phyloP scores from a whole-genome alignment of 1,284 basidiomycete species.

The Leccinum pseudoinsigne region DNA sequence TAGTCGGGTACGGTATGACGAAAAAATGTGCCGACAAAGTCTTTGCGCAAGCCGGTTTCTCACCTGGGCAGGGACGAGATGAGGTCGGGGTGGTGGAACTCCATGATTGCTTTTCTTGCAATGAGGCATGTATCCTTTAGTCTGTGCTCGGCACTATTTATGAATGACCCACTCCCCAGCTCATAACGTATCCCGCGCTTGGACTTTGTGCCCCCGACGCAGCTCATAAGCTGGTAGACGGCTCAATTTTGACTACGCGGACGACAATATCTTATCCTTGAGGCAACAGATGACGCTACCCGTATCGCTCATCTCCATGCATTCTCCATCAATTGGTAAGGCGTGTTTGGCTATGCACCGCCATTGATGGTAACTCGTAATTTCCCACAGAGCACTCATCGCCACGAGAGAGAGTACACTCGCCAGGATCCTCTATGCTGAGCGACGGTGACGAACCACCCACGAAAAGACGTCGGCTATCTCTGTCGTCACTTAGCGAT shows the following conservation, averaged over 20 bases:
- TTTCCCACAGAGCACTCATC: constrained; percentile 33
- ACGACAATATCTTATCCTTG: constrained; percentile 69
- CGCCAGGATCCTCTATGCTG: constrained; percentile 56
- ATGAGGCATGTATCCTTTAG: constrained; percentile 51
- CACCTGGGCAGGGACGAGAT: constrained; percentile 62
- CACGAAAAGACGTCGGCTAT: constrained; percentile 50
- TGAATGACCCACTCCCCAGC: constrained; percentile 38
- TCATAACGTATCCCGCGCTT: constrained; percentile 84
- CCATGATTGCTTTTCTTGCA: constrained; percentile 84
- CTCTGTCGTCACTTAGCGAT: constrained; percentile 47
- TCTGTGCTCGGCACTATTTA: background rate
- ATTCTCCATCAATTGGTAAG: constrained; percentile 32
- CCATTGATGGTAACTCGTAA: constrained; percentile 5
- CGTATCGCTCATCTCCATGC: constrained; percentile 46
- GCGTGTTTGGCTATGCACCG: constrained; percentile 34
- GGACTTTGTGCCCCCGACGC: constrained; percentile 69
- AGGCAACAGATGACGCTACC: constrained; percentile 68
- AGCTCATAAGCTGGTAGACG: constrained; percentile 75
- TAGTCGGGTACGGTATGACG: constrained; percentile 76
- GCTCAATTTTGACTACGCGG: constrained; percentile 74
- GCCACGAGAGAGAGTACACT: constrained; percentile 40
- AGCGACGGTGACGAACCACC: constrained; percentile 55
- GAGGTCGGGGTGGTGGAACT: constrained; percentile 84
- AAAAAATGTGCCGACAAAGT: constrained; percentile 69
- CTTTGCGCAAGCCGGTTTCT: constrained; percentile 72